A percentile compares a stretch with the other conserved stretches of the same genome.
These are phyloP conservation scores for Exophiala sp. DNA, from an alignment of 2,329 filamentous ascomycete genomes.

Conservation along the genomic window DNA sequence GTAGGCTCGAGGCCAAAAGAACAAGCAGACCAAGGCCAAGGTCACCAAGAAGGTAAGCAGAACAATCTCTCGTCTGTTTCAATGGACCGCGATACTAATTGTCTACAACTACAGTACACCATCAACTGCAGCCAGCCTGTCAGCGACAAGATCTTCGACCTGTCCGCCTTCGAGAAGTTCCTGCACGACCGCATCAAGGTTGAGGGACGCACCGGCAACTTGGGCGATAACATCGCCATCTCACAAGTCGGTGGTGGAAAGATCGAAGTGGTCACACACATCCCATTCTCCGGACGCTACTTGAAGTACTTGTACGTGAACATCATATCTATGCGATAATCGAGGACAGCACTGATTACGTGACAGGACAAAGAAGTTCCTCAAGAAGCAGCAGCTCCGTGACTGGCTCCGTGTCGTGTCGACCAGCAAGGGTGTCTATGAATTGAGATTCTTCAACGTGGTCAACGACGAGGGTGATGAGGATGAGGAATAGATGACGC, in stretches of 20 bases:
- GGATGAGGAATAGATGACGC: slow-evolving; percentile 83
- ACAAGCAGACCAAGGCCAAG: slow-evolving; percentile 36
- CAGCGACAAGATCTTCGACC: slow-evolving; percentile 99
- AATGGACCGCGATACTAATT: not conserved
- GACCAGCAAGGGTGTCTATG: slow-evolving; percentile 96
- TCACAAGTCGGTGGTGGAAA: slow-evolving; percentile 90
- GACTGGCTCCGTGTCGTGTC: slow-evolving; percentile 99
- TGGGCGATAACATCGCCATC: slow-evolving; percentile 88
- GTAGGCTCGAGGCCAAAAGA: slow-evolving; percentile 45
- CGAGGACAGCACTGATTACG: slow-evolving; percentile 2
- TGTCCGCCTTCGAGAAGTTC: slow-evolving; percentile 99
- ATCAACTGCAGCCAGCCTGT: slow-evolving; percentile 99
- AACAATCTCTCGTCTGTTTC: not conserved
- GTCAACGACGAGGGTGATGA: slow-evolving; percentile 97
- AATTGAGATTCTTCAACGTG: slow-evolving; percentile 99
- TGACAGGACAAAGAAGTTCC: slow-evolving; percentile 97
- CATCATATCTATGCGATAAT: not conserved
- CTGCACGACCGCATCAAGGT: slow-evolving; percentile 99
- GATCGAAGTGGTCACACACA: slow-evolving; percentile 96
- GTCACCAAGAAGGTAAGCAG: slow-evolving; percentile 44
- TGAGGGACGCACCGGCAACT: slow-evolving; percentile 95
- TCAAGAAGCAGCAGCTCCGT: slow-evolving; percentile 99
- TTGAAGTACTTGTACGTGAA: slow-evolving; percentile 93
- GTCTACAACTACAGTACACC: slow-evolving; percentile 63
- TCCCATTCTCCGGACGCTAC: slow-evolving; percentile 97